Evolutionary conservation across 352 stramenopile genomes (phyloP).

Genomic region (Pythium aphanidermatum): DNA sequence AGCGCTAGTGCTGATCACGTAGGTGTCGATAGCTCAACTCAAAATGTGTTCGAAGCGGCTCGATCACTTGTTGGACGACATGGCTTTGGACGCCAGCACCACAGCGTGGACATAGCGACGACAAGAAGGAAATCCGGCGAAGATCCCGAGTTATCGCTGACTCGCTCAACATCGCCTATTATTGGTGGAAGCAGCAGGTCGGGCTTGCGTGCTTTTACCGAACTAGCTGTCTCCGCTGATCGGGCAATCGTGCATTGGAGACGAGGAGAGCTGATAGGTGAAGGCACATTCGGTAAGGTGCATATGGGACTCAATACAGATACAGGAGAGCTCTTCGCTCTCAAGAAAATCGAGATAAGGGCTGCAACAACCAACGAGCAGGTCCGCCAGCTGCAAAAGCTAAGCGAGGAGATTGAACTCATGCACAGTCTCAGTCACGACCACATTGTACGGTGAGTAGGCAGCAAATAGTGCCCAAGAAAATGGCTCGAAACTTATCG

Average conservation of each 20-base stretch:
- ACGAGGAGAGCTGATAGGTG: constrained; percentile 91
- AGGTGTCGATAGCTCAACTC: background rate
- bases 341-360: constrained; percentile 87
- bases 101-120: constrained; percentile 14
- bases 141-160: constrained; percentile 28
- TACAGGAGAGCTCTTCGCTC: constrained; percentile 88
- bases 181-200: constrained; percentile 22
- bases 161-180: constrained; percentile 40
- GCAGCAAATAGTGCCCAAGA: no score
- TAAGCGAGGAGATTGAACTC: constrained; percentile 90
- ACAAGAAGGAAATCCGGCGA: background rate
- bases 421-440: constrained; percentile 93
- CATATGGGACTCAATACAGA: constrained; percentile 92
- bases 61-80: constrained; percentile 15
- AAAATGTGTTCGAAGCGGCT: constrained; percentile 16
- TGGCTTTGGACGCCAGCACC: constrained; percentile 11
- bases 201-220: constrained; percentile 7
- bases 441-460: constrained; percentile 93
- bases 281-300: constrained; percentile 95
- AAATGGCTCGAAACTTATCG: no score
- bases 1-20: constrained; percentile 14
- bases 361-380: constrained; percentile 41
- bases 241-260: constrained; percentile 83
- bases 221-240: constrained; percentile 18
- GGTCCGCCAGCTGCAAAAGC: constrained; percentile 62